Conservation (phyloP, 176 grass and related monocot species). For the Sorghum bicolor region DNA sequence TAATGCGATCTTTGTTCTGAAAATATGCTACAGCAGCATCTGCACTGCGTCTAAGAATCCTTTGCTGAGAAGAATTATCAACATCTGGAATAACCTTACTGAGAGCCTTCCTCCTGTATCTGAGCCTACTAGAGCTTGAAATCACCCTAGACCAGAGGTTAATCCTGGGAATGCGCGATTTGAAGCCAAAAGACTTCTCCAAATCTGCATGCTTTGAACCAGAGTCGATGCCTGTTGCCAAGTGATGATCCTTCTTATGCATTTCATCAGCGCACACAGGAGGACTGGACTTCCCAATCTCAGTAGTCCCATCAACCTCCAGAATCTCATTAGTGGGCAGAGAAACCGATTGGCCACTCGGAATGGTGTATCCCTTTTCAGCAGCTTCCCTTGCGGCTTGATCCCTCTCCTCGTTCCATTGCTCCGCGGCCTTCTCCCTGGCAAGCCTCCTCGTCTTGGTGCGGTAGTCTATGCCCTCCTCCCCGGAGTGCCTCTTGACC, state of each 20-base stretch:
- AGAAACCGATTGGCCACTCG: conserved; percentile 32
- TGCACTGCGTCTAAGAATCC: conserved; percentile 73
- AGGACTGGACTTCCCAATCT: conserved; percentile 40
- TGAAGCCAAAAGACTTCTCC: conserved; percentile 70
- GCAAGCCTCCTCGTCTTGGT: conserved; percentile 84
- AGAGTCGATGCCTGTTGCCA: conserved; percentile 49
- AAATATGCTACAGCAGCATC: conserved; percentile 77
- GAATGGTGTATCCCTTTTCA: conserved; percentile 75
- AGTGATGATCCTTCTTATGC: conserved; percentile 71
- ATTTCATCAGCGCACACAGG: conserved; percentile 73
- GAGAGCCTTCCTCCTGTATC: conserved; percentile 57
- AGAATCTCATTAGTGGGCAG: conserved; percentile 21
- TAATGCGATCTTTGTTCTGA: conserved; percentile 32
- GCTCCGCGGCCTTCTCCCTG: conserved; percentile 54
- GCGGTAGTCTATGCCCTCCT: conserved; percentile 86
- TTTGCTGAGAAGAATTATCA: conserved; percentile 73
- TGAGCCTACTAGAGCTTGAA: conserved; percentile 39
- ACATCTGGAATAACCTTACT: conserved; percentile 52
- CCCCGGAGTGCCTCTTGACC: conserved; percentile 51
- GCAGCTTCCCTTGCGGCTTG: conserved; percentile 58
- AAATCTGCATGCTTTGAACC: conserved; percentile 69
- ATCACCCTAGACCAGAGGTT: conserved; percentile 69
- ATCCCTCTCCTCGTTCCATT: conserved; percentile 51
- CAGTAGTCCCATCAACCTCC: conserved; percentile 26
- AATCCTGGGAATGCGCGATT: conserved; percentile 44